phyloP scores from a whole-genome alignment of 2,329 filamentous ascomycete species.

The Nannizzia gypsea region DNA sequence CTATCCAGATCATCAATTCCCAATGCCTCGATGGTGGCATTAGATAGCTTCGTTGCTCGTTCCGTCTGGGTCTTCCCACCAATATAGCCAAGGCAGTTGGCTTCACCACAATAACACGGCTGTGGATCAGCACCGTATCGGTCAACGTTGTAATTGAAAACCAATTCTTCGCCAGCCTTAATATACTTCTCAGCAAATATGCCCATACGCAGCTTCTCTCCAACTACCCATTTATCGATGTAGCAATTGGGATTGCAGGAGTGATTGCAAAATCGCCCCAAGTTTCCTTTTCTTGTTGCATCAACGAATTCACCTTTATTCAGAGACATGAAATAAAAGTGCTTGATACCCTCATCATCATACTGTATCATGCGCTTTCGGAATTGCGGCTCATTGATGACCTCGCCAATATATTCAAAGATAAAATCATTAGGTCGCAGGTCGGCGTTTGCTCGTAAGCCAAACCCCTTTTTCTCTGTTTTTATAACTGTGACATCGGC shows the following conservation, averaged over 20 bases:
- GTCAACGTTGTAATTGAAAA: constrained; percentile 99
- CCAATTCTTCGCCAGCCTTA: constrained; percentile 80
- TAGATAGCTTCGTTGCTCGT: constrained; percentile 79
- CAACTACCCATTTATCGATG: constrained; percentile 98
- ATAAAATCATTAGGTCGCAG: constrained; percentile 81
- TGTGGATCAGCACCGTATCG: constrained; percentile 94
- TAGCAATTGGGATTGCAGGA: constrained; percentile 98
- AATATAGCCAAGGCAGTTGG: constrained; percentile 91
- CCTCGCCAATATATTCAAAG: constrained; percentile 96
- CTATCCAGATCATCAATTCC: constrained; percentile 86
- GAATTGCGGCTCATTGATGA: constrained; percentile 87
- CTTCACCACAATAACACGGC: constrained; percentile 89
- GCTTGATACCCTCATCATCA: constrained; percentile 91
- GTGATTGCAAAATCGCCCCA: constrained; percentile 96
- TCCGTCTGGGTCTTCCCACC: constrained; percentile 97
- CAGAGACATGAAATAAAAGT: constrained; percentile 99
- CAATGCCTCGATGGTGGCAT: constrained; percentile 83
- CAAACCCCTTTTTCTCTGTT: constrained; percentile 95
- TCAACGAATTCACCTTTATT: constrained; percentile 95
- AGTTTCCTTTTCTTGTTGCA: constrained; percentile 89
- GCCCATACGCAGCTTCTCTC: constrained; percentile 94
- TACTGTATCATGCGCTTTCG: constrained; percentile 85
- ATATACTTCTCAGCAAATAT: constrained; percentile 86
- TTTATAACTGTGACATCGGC: constrained; percentile 90
- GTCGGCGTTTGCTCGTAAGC: constrained; percentile 67